Conservation (phyloP, 2,329 filamentous ascomycete species). For the Alternaria postmessia region DNA sequence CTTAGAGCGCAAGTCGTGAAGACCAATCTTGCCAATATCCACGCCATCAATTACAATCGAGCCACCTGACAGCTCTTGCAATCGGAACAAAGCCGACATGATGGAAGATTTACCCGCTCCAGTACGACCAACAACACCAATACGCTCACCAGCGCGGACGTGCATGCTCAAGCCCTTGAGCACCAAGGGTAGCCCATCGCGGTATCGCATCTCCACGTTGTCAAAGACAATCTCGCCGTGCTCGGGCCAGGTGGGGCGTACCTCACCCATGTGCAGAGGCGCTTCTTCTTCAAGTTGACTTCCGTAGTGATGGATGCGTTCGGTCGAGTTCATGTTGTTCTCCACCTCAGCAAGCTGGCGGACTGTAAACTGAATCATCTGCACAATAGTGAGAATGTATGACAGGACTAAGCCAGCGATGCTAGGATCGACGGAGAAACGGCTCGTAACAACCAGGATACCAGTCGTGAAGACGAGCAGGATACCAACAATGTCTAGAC, state of each 20-base stretch:
- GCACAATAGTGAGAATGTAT: constrained; percentile 91
- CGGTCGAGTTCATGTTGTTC: constrained; percentile 97
- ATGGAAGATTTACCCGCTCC: constrained; percentile 85
- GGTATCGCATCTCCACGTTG: constrained; percentile 62
- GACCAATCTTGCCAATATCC: constrained; percentile 74
- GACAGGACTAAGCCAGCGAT: constrained; percentile 88
- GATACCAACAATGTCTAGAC: constrained; percentile 85
- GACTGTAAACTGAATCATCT: constrained; percentile 96
- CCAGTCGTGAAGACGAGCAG: constrained; percentile 85
- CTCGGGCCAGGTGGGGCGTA: constrained; percentile 82
- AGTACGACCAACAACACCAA: constrained; percentile 82
- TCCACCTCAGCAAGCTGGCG: constrained; percentile 94
- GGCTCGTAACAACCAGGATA: constrained; percentile 89
- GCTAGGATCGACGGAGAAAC: constrained; percentile 83
- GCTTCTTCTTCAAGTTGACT: constrained; percentile 88
- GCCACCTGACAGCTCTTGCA: constrained; percentile 61
- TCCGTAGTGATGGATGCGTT: constrained; percentile 90
- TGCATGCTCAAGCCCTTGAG: constrained; percentile 67
- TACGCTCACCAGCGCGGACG: constrained; percentile 76
- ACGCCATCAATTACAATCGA: constrained; percentile 60
- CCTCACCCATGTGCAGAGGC: constrained; percentile 75
- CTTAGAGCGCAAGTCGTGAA: constrained; percentile 77
- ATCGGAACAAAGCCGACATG: constrained; percentile 82
- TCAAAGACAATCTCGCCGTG: constrained; percentile 71
- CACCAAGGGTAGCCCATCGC: constrained; percentile 58